Evolutionary conservation across 305 asterid genomes (phyloP), one percentile per base, ranked within the genome.

Genomic region (Solanum hybrid): DNA sequence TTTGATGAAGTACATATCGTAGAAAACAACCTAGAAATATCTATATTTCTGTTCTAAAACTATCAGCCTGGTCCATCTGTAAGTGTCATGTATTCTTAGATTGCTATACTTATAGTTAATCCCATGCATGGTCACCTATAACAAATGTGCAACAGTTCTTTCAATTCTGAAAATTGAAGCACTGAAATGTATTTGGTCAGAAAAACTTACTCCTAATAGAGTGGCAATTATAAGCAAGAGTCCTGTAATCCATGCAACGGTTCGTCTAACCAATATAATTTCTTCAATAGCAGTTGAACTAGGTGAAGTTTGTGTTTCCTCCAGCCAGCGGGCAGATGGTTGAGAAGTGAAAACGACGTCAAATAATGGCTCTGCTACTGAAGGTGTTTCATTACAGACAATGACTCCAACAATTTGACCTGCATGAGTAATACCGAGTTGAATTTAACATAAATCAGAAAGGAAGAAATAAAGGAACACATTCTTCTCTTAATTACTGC

Each of bases 201-300:
- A 13, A 90, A 79, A 90, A 76, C 92, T 94, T 94, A 97, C 99
- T 96, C 98, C 99, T 90, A 97, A 89, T 89, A 96, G 73, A 89
- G 98, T 95, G 92, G 99, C 96, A 91, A 97, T 91, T 86, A 97
- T 92, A 86, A 97, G 98, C 92, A 97, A 90, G 94, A 97, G 93
- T 89, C 99, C 99, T 26, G 99, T 97, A 86, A 92, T 94, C 99
- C 99, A 97, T 90, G 99, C 99, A 92, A 97, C 91, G 13, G 96
- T 93, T 76, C 64, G 85, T 87, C 99, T 92, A 90, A 97, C 99
- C 78, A 97, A 93, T 34, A 82, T 11, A 74, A 92, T 90, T 93
- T 95, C 98, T 40, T 93, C 94, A 71, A 94, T 28, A 86, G 88
- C 89, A 83, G 93, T 90, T 26, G 89, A 1, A 78, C 75, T 90